Evolutionary conservation across 2,329 filamentous ascomycete genomes (phyloP).

Genomic region (Ambrosiella xylebori): DNA sequence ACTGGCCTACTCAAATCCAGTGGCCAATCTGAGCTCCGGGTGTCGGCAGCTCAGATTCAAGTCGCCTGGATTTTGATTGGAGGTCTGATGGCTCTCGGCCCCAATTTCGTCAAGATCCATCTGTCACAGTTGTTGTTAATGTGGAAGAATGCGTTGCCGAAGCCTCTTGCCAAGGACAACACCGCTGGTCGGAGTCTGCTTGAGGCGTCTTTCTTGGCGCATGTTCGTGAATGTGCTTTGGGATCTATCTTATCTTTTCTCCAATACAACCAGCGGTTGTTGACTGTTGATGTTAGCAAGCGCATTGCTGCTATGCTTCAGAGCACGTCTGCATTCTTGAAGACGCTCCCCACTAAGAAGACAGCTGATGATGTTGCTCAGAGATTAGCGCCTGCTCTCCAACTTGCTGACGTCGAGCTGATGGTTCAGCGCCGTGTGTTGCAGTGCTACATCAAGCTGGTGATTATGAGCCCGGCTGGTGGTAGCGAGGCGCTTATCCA

Average conservation of each 20-base stretch:
- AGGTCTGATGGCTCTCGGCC: constrained; percentile 86
- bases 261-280: constrained; percentile 76
- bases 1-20: constrained; percentile 86
- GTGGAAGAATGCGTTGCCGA: constrained; percentile 95
- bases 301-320: constrained; percentile 87
- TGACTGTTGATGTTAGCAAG: constrained; percentile 89
- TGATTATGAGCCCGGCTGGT: constrained; percentile 71
- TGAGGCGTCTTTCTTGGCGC: constrained; percentile 81
- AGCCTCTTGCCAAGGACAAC: constrained; percentile 84
- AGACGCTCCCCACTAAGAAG: constrained; percentile 66
- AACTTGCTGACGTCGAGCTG: constrained; percentile 75
- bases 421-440: constrained; percentile 88
- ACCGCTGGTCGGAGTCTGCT: constrained; percentile 66
- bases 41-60: constrained; percentile 88
- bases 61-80: constrained; percentile 96
- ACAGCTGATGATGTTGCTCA: constrained; percentile 74
- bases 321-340: constrained; percentile 81
- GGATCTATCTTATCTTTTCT: constrained; percentile 84
- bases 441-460: constrained; percentile 84
- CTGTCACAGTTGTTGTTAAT: constrained; percentile 80
- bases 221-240: constrained; percentile 86
- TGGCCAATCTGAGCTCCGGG: constrained; percentile 72
- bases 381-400: constrained; percentile 65
- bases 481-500: constrained; percentile 75
- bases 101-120: constrained; percentile 98